Percentiles rank a stretch among this genome's conserved stretches.
Evolutionary conservation across 2,329 filamentous ascomycete genomes (phyloP).

Genomic region (Neofusicoccum cordaticola): DNA sequence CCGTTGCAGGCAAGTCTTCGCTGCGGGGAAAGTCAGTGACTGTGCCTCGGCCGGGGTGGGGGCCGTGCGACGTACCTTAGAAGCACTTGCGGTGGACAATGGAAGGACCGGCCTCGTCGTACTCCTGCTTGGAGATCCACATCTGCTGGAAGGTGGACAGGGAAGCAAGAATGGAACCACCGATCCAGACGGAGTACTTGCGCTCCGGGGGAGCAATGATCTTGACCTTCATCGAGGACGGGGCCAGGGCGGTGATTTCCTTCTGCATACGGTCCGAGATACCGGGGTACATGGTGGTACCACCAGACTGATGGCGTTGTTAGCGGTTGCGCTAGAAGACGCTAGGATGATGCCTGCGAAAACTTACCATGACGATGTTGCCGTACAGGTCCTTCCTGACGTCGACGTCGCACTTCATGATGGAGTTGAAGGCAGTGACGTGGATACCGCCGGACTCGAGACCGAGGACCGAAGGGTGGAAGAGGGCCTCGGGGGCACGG

Average conservation of each 20-base stretch:
- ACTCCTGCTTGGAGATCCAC: constrained; percentile 99
- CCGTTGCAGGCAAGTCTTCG: constrained; percentile 21
- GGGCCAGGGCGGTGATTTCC: constrained; percentile 99
- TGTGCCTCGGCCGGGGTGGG: not conserved
- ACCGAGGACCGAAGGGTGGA: constrained; percentile 97
- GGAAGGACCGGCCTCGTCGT: constrained; percentile 99
- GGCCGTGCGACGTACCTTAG: constrained; percentile 64
- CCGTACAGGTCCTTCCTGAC: constrained; percentile 99
- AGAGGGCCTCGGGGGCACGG: constrained; percentile 98
- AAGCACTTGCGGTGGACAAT: constrained; percentile 99
- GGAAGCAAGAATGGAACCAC: constrained; percentile 99
- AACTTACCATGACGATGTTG: constrained; percentile 99
- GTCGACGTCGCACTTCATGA: constrained; percentile 99
- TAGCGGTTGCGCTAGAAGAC: constrained; percentile 27
- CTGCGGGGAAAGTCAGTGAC: constrained; percentile 22
- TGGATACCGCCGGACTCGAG: constrained; percentile 99
- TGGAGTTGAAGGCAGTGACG: constrained; percentile 99
- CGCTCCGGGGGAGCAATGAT: constrained; percentile 99
- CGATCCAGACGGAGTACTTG: constrained; percentile 99
- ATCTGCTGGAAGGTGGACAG: constrained; percentile 99
- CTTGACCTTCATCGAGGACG: constrained; percentile 99
- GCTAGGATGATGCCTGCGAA: not conserved
- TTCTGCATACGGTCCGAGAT: constrained; percentile 99
- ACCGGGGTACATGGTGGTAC: constrained; percentile 99
- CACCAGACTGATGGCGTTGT: constrained; percentile 75